Evolutionary conservation across 2,329 filamentous ascomycete genomes (phyloP), one percentile per base, ranked within the genome.

Genomic region (Ophiosphaerella korrae): DNA sequence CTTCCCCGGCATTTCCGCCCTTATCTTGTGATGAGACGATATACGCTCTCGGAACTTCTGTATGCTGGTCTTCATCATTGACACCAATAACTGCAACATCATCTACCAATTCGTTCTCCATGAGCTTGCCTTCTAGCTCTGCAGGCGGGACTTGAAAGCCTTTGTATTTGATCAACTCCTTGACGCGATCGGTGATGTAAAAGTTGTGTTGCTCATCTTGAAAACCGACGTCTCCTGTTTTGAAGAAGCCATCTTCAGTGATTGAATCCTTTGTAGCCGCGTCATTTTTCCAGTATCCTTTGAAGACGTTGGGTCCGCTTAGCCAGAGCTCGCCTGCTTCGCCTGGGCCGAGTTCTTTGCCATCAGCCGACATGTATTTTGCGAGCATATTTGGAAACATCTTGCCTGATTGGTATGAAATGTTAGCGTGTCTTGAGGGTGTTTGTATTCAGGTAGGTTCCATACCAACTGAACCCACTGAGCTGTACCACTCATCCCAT

Each of bases 371-470:
- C 73, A 95, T 90, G 71, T 93, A 88, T 74, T 88, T 92, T 35
- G 88, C 89, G 54, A 85, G 82, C 78, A 92, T 85, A 67, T 92
- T 94, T 0, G 91, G 87, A 26, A 92, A 73, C 45, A 96, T 77
- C 40, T 82, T 84, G 14, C 92, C 92, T 0, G 12, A 13, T 9
- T 21, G 37, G 16, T 35, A 16, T 2, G 2, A 14, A 29, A 8
- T 29, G 34, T 36, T n/a, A 36, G 34, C 14, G 13, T 9, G n/a
- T 16, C 13, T 9, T n/a, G 5, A 8, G 14, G 34, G 8, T 16
- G 18, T 18, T 14, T 36, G n/a, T 29, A 11, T 11, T 7, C 11
- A 21, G 18, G 37, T 9, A 24, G 21, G 16, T 5, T 26, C n/a
- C 34, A 16, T 42, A 16, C 41, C 44, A 13, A 93, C 89, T 1